Conservation (phyloP, 1,284 basidiomycete species). For the Lentinula novae-zelandiae region DNA sequence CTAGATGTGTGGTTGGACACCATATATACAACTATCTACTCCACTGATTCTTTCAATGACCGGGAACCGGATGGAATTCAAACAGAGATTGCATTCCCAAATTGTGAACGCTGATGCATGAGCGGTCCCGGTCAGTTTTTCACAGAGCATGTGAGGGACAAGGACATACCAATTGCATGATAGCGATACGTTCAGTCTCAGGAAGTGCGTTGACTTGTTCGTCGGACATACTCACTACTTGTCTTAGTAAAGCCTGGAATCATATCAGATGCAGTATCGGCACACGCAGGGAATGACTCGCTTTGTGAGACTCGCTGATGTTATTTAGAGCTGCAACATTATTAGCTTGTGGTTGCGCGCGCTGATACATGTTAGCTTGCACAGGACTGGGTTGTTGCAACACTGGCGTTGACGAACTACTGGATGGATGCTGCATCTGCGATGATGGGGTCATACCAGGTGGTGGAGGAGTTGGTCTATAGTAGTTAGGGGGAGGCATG, state of each 20-base stretch:
- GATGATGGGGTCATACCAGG: slow-evolving; percentile 33
- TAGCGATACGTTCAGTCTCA: slow-evolving; percentile 79
- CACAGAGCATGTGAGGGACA: not conserved
- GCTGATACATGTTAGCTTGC: slow-evolving; percentile 12
- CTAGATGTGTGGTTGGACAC: not conserved
- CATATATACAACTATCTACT: not conserved
- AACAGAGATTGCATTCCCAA: slow-evolving; percentile 35
- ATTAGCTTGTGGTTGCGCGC: slow-evolving; percentile 17
- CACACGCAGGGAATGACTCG: slow-evolving; percentile 16
- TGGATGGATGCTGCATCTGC: slow-evolving; percentile 21
- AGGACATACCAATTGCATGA: slow-evolving; percentile 73
- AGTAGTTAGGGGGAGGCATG: slow-evolving; percentile 19
- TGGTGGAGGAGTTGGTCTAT: slow-evolving; percentile 27
- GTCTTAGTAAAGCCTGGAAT: slow-evolving; percentile 73
- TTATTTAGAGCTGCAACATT: slow-evolving; percentile 22
- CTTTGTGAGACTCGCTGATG: slow-evolving; percentile 35
- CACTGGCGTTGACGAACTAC: slow-evolving; percentile 20
- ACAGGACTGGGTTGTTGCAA: slow-evolving; percentile 24
- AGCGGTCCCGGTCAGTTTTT: not conserved
- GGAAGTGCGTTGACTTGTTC: slow-evolving; percentile 88
- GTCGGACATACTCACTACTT: slow-evolving; percentile 81
- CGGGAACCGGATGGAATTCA: not conserved
- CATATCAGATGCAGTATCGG: not conserved
- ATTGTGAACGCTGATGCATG: slow-evolving; percentile 40
- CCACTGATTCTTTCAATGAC: not conserved